phyloP scores from a whole-genome alignment of 2,329 filamentous ascomycete species.

The Graphilbum fragrans region DNA sequence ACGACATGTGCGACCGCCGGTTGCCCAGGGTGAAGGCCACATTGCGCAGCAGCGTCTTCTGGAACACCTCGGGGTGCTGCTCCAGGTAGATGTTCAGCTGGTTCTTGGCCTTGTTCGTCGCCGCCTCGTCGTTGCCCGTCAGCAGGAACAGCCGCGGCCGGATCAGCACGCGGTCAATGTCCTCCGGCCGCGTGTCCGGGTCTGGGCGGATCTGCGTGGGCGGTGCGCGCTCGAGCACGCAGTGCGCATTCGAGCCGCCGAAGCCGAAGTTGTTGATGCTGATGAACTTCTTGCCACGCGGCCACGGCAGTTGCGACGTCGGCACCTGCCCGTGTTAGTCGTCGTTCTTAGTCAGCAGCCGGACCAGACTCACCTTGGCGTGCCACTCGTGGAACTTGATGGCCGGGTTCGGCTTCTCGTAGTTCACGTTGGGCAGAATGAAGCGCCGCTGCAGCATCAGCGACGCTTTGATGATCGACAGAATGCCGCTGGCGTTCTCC shows the following conservation, averaged over 20 bases:
- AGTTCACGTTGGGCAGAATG: conserved; percentile 36
- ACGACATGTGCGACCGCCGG: conserved; percentile 29
- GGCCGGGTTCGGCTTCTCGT: conserved; percentile 33
- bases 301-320: conserved; percentile 30
- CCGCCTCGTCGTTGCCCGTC: conserved; percentile 26
- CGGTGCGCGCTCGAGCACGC: conserved; percentile 25
- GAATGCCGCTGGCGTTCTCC: conserved; percentile 37
- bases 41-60: conserved; percentile 29
- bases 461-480: conserved; percentile 37
- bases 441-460: conserved; percentile 38
- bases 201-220: conserved; percentile 21
- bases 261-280: conserved; percentile 38
- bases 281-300: conserved; percentile 33
- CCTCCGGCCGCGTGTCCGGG: conserved; percentile 16
- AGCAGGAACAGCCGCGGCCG: conserved; percentile 31
- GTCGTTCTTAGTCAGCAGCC: conserved; percentile 26
- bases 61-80: conserved; percentile 29
- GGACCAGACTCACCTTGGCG: conserved; percentile 34
- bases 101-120: conserved; percentile 20
- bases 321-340: too few species aligned
- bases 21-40: conserved; percentile 35
- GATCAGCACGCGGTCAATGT: conserved; percentile 13
- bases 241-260: conserved; percentile 32
- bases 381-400: conserved; percentile 38
- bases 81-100: conserved; percentile 28